These are phyloP conservation scores for Fraxinus cuspidata DNA, from an alignment of 257 asterid genomes.

Conservation along the genomic window DNA sequence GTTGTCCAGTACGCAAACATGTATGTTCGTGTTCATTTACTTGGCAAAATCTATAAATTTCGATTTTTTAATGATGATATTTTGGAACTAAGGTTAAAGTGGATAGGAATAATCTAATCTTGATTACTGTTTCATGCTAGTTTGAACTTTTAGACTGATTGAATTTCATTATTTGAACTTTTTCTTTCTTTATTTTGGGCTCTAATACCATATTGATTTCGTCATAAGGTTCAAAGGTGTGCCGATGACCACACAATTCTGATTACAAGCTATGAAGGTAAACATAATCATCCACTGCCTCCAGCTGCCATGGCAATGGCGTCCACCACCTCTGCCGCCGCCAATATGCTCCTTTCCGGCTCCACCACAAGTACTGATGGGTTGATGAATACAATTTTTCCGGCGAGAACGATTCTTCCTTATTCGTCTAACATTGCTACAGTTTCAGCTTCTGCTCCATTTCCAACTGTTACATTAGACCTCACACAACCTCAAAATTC, in stretches of 20 bases:
- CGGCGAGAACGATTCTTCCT: slow-evolving; percentile 70
- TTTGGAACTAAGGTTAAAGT: no score
- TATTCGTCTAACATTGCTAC: slow-evolving; percentile 83
- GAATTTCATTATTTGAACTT: not conserved
- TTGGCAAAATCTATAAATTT: no score
- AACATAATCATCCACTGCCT: slow-evolving; percentile 93
- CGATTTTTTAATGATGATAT: no score
- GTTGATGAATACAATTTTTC: slow-evolving; percentile 67
- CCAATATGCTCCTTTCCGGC: slow-evolving; percentile 87
- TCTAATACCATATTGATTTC: not conserved
- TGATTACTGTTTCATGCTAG: no score
- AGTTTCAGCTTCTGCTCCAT: slow-evolving; percentile 92
- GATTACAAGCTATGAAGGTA: slow-evolving; percentile 87
- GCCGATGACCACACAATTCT: slow-evolving; percentile 75
- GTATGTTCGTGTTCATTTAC: no score
- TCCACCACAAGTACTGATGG: slow-evolving; percentile 88
- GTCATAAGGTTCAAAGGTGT: slow-evolving; percentile 77
- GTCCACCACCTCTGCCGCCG: slow-evolving; percentile 90
- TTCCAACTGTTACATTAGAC: slow-evolving; percentile 93
- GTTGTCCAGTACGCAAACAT: no score
- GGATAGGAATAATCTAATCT: no score
- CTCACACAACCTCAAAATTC: slow-evolving; percentile 70
- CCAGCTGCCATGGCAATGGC: slow-evolving; percentile 99
- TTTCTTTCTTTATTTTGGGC: not conserved
- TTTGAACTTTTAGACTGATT: no score